Evolutionary conservation across 495 filamentous ascomycete genomes (phyloP).

Genomic region (Podospora comata): DNA sequence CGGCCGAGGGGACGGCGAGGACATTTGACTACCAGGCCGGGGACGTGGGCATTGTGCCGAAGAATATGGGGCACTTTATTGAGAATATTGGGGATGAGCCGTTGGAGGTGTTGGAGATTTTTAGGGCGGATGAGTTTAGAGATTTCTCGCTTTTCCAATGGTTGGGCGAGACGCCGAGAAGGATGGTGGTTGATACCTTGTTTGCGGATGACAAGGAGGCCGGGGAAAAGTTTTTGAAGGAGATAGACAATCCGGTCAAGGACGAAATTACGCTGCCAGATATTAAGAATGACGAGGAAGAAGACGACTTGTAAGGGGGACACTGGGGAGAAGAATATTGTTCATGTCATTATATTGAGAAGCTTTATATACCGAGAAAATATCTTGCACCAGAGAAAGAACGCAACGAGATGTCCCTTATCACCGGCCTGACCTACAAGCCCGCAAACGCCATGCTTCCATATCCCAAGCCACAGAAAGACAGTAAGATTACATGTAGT

Average conservation of each 20-base stretch:
- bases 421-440: neutral
- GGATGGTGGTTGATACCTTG: constrained; percentile 59
- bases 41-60: constrained; percentile 59
- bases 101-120: constrained; percentile 59
- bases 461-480: neutral
- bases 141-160: constrained; percentile 68
- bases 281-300: constrained; percentile 5
- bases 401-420: neutral
- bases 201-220: constrained; percentile 54
- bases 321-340: neutral
- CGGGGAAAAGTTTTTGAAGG: constrained; percentile 53
- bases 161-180: constrained; percentile 62
- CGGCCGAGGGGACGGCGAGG: constrained; percentile 45
- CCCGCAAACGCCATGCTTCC: neutral
- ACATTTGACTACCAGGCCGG: constrained; percentile 50
- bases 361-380: neutral
- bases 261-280: constrained; percentile 38
- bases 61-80: constrained; percentile 61
- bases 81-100: constrained; percentile 61
- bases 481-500: constrained; percentile 24
- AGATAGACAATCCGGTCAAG: constrained; percentile 52
- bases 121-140: constrained; percentile 54
- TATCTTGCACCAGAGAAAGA: neutral
- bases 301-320: constrained; percentile 4
- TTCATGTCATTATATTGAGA: neutral